Conservation (phyloP, 495 filamentous ascomycete species). For the Schizothecium vesticola region DNA sequence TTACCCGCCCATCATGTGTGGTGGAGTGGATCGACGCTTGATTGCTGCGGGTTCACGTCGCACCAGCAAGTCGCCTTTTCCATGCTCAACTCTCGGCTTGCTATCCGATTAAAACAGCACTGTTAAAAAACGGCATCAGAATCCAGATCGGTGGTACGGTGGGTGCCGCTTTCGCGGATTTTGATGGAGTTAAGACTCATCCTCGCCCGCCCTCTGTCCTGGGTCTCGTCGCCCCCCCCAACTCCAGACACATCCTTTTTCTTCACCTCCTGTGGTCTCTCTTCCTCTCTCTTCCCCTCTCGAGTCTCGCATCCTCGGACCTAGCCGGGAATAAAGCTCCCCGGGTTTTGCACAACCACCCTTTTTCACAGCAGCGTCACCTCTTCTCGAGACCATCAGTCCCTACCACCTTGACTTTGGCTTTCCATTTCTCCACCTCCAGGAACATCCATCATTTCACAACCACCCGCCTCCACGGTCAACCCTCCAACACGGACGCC, state of each 20-base stretch:
- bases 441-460: background rate
- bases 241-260: no score
- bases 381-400: background rate
- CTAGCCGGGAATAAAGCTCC: background rate
- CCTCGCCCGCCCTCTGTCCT: no score
- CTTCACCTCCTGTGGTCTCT: background rate
- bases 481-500: background rate
- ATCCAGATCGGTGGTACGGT: background rate
- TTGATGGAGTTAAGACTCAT: background rate
- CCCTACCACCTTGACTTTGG: background rate
- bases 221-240: no score
- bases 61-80: background rate
- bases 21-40: background rate
- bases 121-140: background rate
- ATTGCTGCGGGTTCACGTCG: background rate
- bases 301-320: background rate
- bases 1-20: background rate
- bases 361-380: background rate
- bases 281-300: background rate
- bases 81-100: background rate
- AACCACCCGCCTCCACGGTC: background rate
- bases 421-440: background rate
- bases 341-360: background rate
- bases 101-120: background rate
- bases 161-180: no score